phyloP scores from a whole-genome alignment of 176 grass and related monocot genomes.

The Oryza coarctata region DNA sequence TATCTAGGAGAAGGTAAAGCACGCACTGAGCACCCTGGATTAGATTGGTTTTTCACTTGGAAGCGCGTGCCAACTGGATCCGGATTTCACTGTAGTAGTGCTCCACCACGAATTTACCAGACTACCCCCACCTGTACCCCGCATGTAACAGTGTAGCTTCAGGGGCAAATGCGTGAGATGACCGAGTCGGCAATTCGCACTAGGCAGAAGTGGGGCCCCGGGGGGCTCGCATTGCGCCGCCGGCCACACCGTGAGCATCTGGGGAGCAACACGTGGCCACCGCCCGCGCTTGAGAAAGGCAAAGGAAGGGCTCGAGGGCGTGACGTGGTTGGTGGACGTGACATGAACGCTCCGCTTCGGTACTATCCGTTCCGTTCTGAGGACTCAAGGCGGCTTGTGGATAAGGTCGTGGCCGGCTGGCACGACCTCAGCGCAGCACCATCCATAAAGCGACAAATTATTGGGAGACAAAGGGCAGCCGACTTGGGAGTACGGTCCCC shows the following conservation, averaged over 20 bases:
- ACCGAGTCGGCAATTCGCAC: neutral
- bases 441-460: conserved; percentile 21
- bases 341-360: neutral
- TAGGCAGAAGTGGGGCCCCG: too few relatives aligned
- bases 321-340: conserved; percentile 5
- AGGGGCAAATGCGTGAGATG: neutral
- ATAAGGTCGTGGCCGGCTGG: conserved; percentile 13
- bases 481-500: too few relatives aligned
- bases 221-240: too few relatives aligned
- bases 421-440: neutral
- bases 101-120: neutral
- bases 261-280: neutral
- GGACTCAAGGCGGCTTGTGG: neutral
- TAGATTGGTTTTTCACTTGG: neutral
- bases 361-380: neutral
- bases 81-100: neutral
- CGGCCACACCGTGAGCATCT: neutral
- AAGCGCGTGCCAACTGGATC: conserved; percentile 29
- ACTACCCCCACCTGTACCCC: neutral
- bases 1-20: conserved; percentile 10
- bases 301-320: neutral
- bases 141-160: too few relatives aligned
- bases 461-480: neutral
- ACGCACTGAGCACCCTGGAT: neutral
- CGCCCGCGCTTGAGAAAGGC: neutral